These are phyloP conservation scores for Phaffomyces thermotolerans DNA, from an alignment of 805 yeast genomes.

Conservation along the genomic window DNA sequence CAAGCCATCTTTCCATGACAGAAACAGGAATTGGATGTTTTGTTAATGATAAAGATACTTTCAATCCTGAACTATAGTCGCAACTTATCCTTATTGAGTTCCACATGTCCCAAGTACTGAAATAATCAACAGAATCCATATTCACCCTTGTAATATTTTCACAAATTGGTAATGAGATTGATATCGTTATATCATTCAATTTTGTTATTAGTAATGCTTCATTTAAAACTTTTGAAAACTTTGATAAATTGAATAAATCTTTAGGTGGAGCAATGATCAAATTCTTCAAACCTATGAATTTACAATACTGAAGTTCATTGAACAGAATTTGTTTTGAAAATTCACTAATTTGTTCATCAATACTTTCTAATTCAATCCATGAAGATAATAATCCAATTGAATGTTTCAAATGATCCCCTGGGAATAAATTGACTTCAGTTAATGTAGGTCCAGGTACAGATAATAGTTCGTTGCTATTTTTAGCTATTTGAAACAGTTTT, in stretches of 20 bases:
- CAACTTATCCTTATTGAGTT: conserved; percentile 52
- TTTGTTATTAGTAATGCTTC: conserved; percentile 27
- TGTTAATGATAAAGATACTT: conserved; percentile 74
- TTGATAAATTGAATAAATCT: conserved; percentile 43
- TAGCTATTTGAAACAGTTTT: conserved; percentile 29
- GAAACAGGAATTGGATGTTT: conserved; percentile 43
- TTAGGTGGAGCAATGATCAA: conserved; percentile 60
- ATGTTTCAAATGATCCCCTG: conserved; percentile 34
- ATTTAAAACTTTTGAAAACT: conserved; percentile 38
- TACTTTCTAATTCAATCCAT: conserved; percentile 63
- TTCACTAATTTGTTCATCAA: conserved; percentile 40
- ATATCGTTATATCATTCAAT: conserved; percentile 24
- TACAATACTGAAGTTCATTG: conserved; percentile 53
- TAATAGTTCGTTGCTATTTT: conserved; percentile 15
- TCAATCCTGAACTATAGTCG: conserved; percentile 45
- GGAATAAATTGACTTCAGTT: conserved; percentile 35
- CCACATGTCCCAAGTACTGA: conserved; percentile 75
- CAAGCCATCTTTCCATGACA: conserved; percentile 54
- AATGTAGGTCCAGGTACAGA: conserved; percentile 34
- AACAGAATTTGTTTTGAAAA: conserved; percentile 50
- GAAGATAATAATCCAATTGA: conserved; percentile 55
- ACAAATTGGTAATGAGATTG: conserved; percentile 43
- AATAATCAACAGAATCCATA: conserved; percentile 30
- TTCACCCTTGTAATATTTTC: conserved; percentile 32
- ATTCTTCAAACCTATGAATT: conserved; percentile 48